Evolutionary conservation across 2,329 filamentous ascomycete genomes (phyloP), one percentile per base, ranked within the genome.

Genomic region (Thielaviopsis musarum): DNA sequence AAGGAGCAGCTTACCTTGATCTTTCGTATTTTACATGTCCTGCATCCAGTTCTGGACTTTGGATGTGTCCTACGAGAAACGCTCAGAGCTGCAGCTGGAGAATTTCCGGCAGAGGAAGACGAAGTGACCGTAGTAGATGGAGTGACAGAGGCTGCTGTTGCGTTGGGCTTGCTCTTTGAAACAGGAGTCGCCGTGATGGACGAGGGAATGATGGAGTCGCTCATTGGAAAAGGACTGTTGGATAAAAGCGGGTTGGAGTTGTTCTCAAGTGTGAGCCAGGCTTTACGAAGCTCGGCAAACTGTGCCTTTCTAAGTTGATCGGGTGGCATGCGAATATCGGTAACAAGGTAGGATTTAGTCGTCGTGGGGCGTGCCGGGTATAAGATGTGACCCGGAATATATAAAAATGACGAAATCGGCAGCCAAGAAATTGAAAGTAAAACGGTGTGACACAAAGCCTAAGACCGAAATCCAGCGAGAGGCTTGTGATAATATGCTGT

Each of bases 11-110:
- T 19, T 55, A 65, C 64, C 62, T 65, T 65, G 28, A 65, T 63
- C 52, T 65, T 65, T n/a, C 64, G 56, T 6, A 56, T 52, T 59
- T 65, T 65, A 22, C 64, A 65, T 3, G 62, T 62, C 38, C 60
- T 58, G 52, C 64, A 65, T 13, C 64, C 64, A 9, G 60, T 63
- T 12, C 64, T 51, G 19, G 54, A 56, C 22, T 60, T 59, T 15
- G 61, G 57, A 30, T 62, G 57, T 2, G 58, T 62, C n/a, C 61
- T 28, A 15, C 60, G 54, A 5, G 60, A 62, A 34, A 62, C 49
- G 2, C 54, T 54, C 13, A 59, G 28, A 7, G 49, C 24, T 17
- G 58, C 41, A n/a, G 49, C 49, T 21, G 45, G 45, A 19, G 45
- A 49, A 9, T 49, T 49, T 9, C 15, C n/a, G 3, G 45, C n/a